These are phyloP conservation scores for Backusella luteola DNA, from an alignment of 192 early-diverging fungal species.

Conservation along the genomic window DNA sequence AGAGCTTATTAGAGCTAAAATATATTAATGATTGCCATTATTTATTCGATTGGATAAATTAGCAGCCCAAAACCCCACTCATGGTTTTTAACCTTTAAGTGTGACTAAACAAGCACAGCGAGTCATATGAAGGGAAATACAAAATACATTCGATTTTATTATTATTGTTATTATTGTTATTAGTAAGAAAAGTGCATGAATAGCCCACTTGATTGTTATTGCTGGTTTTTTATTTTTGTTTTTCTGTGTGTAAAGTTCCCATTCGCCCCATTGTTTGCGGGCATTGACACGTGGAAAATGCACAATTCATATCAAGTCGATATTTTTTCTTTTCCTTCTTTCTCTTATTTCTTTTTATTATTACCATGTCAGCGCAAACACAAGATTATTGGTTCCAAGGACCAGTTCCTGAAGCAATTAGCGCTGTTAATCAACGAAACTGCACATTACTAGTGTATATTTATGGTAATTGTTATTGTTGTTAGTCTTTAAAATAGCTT, in stretches of 20 bases:
- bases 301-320: background rate
- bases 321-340: background rate
- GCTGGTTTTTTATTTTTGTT: background rate
- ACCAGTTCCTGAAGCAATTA: conserved; percentile 18
- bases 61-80: background rate
- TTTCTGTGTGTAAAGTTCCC: background rate
- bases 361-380: background rate
- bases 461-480: conserved; percentile 20
- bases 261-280: background rate
- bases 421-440: conserved; percentile 18
- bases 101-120: too few relatives aligned
- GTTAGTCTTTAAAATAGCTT: background rate
- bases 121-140: too few relatives aligned
- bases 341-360: background rate
- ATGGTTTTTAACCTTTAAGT: too few relatives aligned
- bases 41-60: background rate
- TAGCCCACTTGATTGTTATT: background rate
- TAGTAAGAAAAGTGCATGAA: background rate
- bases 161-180: background rate
- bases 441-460: conserved; percentile 31
- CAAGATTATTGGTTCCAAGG: conserved; percentile 30
- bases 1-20: too few relatives aligned
- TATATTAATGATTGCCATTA: too few relatives aligned
- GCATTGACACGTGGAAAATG: background rate
- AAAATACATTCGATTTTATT: too few relatives aligned